Evolutionary conservation across 768 basidiomycete genomes (phyloP).

Genomic region (Boletus edulis): DNA sequence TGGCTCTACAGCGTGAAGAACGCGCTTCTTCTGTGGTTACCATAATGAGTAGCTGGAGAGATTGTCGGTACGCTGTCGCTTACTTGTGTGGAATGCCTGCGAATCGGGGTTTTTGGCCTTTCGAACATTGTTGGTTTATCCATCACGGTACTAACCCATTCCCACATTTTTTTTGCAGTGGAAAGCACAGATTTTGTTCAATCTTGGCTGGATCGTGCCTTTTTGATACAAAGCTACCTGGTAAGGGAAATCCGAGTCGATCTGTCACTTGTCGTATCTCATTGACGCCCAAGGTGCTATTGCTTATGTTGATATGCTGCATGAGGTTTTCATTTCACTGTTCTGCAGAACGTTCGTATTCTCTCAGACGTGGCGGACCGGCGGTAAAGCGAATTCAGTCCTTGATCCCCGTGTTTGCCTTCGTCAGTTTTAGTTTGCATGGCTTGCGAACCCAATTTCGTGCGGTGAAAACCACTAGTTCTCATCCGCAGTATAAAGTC

Average conservation of each 20-base stretch:
- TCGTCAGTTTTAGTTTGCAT: not conserved
- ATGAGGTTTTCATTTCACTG: slow-evolving; percentile 5
- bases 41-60: not conserved
- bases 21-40: not conserved
- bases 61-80: not conserved
- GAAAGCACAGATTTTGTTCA: not conserved
- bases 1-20: no score
- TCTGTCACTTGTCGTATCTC: not conserved
- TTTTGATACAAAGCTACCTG: not conserved
- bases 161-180: not conserved
- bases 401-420: not conserved
- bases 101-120: not conserved
- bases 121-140: not conserved
- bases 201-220: not conserved
- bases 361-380: not conserved
- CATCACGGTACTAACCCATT: not conserved
- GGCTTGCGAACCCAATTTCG: not conserved
- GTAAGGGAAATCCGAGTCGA: not conserved
- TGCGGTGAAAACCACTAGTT: not conserved
- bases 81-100: not conserved
- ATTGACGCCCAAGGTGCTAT: not conserved
- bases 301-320: not conserved
- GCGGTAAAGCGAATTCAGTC: not conserved
- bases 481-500: not conserved
- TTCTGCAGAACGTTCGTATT: not conserved